These are phyloP conservation scores for Trypanosoma mega DNA, from an alignment of 208 protist species.

Conservation along the genomic window DNA sequence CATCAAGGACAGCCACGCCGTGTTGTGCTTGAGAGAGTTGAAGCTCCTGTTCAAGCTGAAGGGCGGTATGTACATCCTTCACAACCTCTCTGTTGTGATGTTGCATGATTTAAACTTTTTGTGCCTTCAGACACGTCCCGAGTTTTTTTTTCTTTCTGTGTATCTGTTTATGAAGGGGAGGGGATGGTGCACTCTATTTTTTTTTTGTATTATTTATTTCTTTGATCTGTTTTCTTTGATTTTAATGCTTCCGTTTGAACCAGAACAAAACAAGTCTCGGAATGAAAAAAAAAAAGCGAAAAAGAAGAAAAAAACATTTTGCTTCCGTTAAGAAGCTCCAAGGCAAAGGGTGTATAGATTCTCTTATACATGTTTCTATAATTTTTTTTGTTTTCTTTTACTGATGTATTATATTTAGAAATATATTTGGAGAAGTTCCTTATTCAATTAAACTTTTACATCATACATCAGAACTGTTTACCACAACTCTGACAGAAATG, in stretches of 20 bases:
- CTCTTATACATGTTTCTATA: not conserved
- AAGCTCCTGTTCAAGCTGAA: constrained; percentile 77
- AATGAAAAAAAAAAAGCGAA: constrained; percentile 3
- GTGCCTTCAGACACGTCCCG: constrained; percentile 6
- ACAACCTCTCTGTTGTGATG: constrained; percentile 75
- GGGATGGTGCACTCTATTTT: not conserved
- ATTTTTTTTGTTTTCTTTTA: too few relatives aligned
- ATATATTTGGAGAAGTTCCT: too few relatives aligned
- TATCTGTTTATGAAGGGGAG: not conserved
- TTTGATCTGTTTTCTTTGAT: too few relatives aligned
- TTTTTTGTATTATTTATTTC: constrained; percentile 20
- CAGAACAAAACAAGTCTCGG: not conserved
- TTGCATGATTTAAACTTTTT: constrained; percentile 8
- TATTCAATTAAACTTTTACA: too few relatives aligned
- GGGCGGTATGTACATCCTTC: constrained; percentile 63
- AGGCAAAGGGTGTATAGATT: not conserved
- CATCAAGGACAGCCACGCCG: constrained; percentile 81
- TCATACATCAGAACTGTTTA: constrained; percentile 15
- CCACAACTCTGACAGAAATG: constrained; percentile 19
- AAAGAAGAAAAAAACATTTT: constrained; percentile 17
- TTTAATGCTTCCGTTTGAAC: too few relatives aligned
- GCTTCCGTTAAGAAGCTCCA: not conserved
- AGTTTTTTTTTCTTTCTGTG: not conserved
- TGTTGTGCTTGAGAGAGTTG: constrained; percentile 78
- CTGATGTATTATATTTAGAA: too few relatives aligned